Evolutionary conservation across 768 basidiomycete species (phyloP).

Genomic region (Grammothele lineata): DNA sequence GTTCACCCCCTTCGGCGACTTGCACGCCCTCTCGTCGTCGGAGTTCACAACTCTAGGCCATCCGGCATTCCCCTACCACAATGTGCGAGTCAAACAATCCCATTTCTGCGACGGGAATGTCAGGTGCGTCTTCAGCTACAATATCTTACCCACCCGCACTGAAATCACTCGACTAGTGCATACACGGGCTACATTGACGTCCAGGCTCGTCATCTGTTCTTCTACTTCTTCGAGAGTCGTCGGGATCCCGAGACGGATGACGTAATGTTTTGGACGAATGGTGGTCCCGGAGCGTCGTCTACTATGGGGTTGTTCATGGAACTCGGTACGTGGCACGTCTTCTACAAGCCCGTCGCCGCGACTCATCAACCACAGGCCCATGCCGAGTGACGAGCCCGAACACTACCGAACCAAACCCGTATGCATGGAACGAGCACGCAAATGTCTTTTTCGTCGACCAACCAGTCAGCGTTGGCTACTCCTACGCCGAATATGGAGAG

Average conservation of each 20-base stretch:
- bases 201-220: slow-evolving; percentile 44
- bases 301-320: slow-evolving; percentile 41
- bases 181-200: slow-evolving; percentile 76
- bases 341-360: too few relatives aligned
- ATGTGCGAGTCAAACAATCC: slow-evolving; percentile 37
- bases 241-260: slow-evolving; percentile 28
- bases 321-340: slow-evolving; percentile 30
- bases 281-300: slow-evolving; percentile 28
- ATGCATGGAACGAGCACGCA: slow-evolving; percentile 67
- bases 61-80: slow-evolving; percentile 40
- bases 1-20: slow-evolving; percentile 31
- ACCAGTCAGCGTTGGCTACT: slow-evolving; percentile 34
- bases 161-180: slow-evolving; percentile 30
- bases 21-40: slow-evolving; percentile 21
- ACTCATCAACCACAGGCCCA: slow-evolving; percentile 45
- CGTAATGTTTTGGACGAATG: slow-evolving; percentile 34
- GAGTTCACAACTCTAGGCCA: slow-evolving; percentile 38
- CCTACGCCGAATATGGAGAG: slow-evolving; percentile 54
- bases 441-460: slow-evolving; percentile 50
- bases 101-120: slow-evolving; percentile 41
- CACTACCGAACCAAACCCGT: slow-evolving; percentile 48
- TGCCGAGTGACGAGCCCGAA: slow-evolving; percentile 55
- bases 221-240: slow-evolving; percentile 48
- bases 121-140: slow-evolving; percentile 15
- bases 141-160: background rate